Evolutionary conservation across 2,329 filamentous ascomycete genomes (phyloP).

Genomic region (Clonostachys solani): DNA sequence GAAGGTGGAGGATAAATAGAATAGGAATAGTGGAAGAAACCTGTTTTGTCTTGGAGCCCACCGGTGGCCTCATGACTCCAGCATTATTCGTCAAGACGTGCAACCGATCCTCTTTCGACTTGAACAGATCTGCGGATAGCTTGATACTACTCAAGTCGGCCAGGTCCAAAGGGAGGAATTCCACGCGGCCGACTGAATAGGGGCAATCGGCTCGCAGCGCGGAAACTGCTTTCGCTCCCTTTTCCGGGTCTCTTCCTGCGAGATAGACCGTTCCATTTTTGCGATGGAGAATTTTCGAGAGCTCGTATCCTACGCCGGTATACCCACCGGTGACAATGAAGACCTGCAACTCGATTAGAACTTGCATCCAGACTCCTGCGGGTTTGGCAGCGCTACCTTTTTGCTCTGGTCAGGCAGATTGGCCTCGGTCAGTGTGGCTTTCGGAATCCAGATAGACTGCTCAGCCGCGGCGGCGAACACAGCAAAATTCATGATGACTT

Average conservation of each 20-base stretch:
- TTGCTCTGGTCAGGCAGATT: conserved; percentile 32
- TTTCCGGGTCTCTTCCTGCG: conserved; percentile 34
- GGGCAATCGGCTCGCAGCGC: conserved; percentile 25
- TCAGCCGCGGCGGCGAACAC: no score
- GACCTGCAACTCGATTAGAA: conserved; percentile 18
- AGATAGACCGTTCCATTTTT: conserved; percentile 47
- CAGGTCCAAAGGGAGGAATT: conserved; percentile 33
- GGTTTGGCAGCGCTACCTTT: conserved; percentile 12
- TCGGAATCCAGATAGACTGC: no score
- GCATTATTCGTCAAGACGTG: conserved; percentile 35
- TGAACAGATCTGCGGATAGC: conserved; percentile 13
- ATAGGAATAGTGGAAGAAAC: no score
- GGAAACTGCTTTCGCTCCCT: conserved; percentile 33
- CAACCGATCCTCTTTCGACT: conserved; percentile 14
- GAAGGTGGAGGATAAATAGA: conserved; percentile 4
- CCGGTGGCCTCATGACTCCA: conserved; percentile 21
- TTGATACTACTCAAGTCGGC: conserved; percentile 22
- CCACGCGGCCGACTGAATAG: conserved; percentile 24
- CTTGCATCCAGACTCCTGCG: conserved; percentile 15
- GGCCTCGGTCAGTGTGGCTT: conserved; percentile 30
- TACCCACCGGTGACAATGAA: conserved; percentile 39
- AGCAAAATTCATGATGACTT: no score
- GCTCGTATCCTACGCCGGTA: conserved; percentile 39
- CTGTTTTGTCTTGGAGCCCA: neutral
- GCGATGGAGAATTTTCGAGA: conserved; percentile 45